Base-by-base conservation (phyloP, 2,329 filamentous ascomycete species). In the Pezicula rhizophila region DNA sequence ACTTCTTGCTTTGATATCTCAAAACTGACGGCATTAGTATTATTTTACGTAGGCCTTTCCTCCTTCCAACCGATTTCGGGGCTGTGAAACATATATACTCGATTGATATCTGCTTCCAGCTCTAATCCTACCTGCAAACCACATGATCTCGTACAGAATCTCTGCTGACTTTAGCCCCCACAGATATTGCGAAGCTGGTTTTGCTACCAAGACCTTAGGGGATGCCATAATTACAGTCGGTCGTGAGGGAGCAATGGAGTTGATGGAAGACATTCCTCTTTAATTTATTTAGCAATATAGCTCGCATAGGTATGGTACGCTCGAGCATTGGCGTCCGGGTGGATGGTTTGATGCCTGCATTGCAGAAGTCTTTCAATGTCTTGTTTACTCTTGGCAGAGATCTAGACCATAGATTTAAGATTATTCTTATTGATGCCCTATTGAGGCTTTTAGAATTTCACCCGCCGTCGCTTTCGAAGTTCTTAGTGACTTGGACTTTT, bases 151-250 rank as follows among this genome's bases (percentile, higher is more conserved):
- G 1, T 12, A 10, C 8, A 4, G 28, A 31, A 31, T 10, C 28
- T 12, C 8, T 31, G 11, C 28, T 31, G 11, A 31, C 28, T 31
- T 31, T 31, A 12, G 11, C 8, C 28, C 11, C 28, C 11, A 12
- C 11, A 73, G 78, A 18, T 89, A 89, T 62, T 88, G 84, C 53
- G 85, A 89, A 64, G 84, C 84, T 35, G 85, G 84, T 0, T 89
- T 89, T 59, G 70, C 77, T 50, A 85, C 80, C 5, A 87, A 87
- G 67, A 86, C 82, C 2, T 64, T 89, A 17, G 84, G 84, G 2
- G 85, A 89, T 66, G 81, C 82, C 1, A 86, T 89, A 44, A 79
- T 90, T 53, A 87, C 82, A 0, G 80, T 87, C 10, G 80, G 78
- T 17, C 54, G 61, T 39, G 61, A 64, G 42, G 61, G 61, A 2